phyloP scores from a whole-genome alignment of 2,329 filamentous ascomycete genomes.

The Gaeumannomyces tritici region DNA sequence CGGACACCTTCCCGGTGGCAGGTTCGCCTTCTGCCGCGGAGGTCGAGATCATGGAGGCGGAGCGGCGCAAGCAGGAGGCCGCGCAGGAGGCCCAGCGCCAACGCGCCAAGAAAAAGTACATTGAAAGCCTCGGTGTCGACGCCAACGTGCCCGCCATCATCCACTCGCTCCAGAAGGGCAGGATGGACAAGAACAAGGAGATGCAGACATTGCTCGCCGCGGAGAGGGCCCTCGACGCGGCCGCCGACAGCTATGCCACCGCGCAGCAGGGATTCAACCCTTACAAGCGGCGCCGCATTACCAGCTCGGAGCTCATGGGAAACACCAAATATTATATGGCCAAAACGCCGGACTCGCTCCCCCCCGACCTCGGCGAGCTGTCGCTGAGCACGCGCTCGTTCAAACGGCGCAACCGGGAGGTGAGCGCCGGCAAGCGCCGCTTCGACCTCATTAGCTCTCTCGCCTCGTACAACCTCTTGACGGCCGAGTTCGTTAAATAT shows the following conservation, averaged over 20 bases:
- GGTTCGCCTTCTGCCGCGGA: too few species aligned
- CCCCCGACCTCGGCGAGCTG: neutral
- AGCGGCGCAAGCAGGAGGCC: neutral
- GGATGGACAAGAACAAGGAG: neutral
- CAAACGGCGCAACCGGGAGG: neutral
- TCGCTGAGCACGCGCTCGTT: conserved; percentile 1
- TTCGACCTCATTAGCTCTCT: conserved; percentile 34
- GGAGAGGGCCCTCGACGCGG: neutral
- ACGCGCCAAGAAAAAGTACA: neutral
- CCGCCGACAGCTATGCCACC: neutral
- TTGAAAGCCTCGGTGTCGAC: neutral
- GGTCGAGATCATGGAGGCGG: too few species aligned
- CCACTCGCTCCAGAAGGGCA: neutral
- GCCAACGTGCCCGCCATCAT: neutral
- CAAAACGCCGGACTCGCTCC: neutral
- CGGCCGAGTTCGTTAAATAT: conserved; percentile 43
- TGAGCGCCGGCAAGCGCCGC: neutral
- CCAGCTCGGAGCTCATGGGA: conserved; percentile 1
- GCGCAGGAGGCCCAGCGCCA: neutral
- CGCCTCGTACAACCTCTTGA: conserved; percentile 38
- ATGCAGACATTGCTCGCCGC: neutral
- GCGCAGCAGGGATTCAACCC: neutral
- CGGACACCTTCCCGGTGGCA: too few species aligned
- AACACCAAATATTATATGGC: conserved; percentile 11
- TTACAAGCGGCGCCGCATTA: conserved; percentile 1